Conservation (phyloP, 495 filamentous ascomycete genomes). For the Usnea hakonensis region DNA sequence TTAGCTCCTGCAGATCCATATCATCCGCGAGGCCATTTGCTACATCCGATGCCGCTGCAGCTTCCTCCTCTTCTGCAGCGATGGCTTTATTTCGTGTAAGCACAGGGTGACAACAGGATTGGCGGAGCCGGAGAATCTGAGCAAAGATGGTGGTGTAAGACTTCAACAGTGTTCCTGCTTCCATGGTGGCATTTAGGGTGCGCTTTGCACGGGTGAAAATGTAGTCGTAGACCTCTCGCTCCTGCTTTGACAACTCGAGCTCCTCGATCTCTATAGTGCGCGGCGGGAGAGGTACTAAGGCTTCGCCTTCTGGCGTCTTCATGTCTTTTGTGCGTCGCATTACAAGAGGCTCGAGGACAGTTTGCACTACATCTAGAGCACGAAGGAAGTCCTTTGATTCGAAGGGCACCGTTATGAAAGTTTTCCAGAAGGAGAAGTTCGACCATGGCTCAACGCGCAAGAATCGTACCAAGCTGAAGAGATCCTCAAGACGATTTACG, state of each 20-base stretch:
- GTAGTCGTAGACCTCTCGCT: constrained; percentile 86
- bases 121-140: constrained; percentile 87
- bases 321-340: constrained; percentile 93
- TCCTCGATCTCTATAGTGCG: constrained; percentile 75
- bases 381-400: constrained; percentile 89
- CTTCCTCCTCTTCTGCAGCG: constrained; percentile 82
- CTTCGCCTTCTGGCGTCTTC: constrained; percentile 86
- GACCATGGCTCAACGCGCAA: constrained; percentile 92
- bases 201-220: constrained; percentile 76
- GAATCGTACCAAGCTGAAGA: constrained; percentile 92
- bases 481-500: constrained; percentile 89
- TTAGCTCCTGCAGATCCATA: constrained; percentile 85
- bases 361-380: constrained; percentile 94
- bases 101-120: constrained; percentile 89
- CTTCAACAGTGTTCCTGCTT: constrained; percentile 86
- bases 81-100: constrained; percentile 78
- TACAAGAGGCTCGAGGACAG: constrained; percentile 91
- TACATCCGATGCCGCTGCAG: constrained; percentile 68
- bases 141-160: constrained; percentile 95
- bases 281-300: constrained; percentile 77
- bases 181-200: constrained; percentile 75
- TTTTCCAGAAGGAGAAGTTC: constrained; percentile 98
- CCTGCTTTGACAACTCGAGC: constrained; percentile 71
- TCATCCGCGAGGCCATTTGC: constrained; percentile 81
- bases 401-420: constrained; percentile 95